Percentiles rank a stretch among this genome's conserved stretches.
These are phyloP conservation scores for Brassica juncea DNA, from an alignment of 345 rosid species.

Conservation along the genomic window DNA sequence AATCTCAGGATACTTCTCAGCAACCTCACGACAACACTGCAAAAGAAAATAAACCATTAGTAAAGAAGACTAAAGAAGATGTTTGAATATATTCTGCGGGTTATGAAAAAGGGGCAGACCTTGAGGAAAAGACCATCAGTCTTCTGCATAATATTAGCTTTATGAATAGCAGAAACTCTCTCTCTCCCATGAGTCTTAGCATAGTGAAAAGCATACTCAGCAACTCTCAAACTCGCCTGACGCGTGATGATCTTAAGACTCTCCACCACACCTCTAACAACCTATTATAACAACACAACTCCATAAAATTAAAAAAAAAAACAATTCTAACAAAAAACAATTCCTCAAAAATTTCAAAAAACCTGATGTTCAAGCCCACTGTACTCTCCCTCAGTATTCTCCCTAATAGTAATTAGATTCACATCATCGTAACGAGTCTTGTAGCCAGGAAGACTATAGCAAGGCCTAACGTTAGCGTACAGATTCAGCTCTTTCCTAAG, in stretches of 20 bases:
- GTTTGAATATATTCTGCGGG: no score
- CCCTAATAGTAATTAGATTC: conserved; percentile 89
- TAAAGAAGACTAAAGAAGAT: neutral
- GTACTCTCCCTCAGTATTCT: conserved; percentile 98
- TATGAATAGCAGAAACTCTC: conserved; percentile 96
- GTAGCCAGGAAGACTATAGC: conserved; percentile 96
- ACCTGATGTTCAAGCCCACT: conserved; percentile 99
- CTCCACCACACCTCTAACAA: conserved; percentile 99
- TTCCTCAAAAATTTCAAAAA: neutral
- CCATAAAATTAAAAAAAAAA: neutral
- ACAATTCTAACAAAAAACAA: neutral
- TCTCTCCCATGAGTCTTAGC: conserved; percentile 95
- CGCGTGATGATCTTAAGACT: conserved; percentile 97
- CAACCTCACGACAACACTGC: conserved; percentile 99
- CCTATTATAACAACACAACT: conserved; percentile 45
- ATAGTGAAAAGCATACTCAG: conserved; percentile 97
- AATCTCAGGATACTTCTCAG: conserved; percentile 95
- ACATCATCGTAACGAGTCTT: conserved; percentile 94
- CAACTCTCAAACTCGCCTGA: conserved; percentile 97
- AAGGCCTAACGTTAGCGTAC: conserved; percentile 97
- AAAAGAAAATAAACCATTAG: conserved; percentile 17
- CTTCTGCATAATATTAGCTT: conserved; percentile 99
- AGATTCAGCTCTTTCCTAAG: conserved; percentile 94
- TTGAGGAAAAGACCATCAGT: conserved; percentile 98
- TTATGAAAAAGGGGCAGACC: no score